A percentile compares a stretch with the other conserved stretches of the same genome.
These are phyloP conservation scores for Paecilomyces fulvus DNA, from an alignment of 2,329 filamentous ascomycete genomes.

Conservation along the genomic window DNA sequence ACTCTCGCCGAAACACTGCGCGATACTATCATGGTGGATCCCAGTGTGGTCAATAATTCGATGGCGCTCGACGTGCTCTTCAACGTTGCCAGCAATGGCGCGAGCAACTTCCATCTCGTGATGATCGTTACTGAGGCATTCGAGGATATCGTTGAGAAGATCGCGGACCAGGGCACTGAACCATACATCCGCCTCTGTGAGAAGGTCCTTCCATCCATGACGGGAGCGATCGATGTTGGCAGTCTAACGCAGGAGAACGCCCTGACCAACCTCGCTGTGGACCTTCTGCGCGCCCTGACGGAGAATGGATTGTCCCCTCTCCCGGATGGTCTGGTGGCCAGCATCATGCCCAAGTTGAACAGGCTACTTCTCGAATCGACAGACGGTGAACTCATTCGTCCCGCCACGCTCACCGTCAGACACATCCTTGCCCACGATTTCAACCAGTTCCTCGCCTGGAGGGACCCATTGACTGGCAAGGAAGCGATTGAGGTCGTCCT, in stretches of 20 bases:
- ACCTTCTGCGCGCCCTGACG: conserved; percentile 71
- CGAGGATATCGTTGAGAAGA: conserved; percentile 68
- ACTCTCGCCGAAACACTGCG: conserved; percentile 81
- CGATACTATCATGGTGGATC: conserved; percentile 72
- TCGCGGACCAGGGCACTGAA: conserved; percentile 56
- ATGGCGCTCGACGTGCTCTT: conserved; percentile 75
- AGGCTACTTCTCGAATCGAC: conserved; percentile 70
- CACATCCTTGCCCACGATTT: conserved; percentile 86
- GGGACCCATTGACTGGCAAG: conserved; percentile 65
- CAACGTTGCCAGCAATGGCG: conserved; percentile 77
- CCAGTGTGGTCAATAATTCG: conserved; percentile 61
- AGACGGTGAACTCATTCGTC: conserved; percentile 83
- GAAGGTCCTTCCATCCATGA: conserved; percentile 81
- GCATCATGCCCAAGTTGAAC: conserved; percentile 79
- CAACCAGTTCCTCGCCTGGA: conserved; percentile 80
- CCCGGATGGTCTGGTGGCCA: conserved; percentile 74
- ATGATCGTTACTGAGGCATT: conserved; percentile 85
- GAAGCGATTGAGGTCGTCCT: conserved; percentile 82
- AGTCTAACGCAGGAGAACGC: conserved; percentile 71
- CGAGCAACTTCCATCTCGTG: conserved; percentile 82
- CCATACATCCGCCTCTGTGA: conserved; percentile 70
- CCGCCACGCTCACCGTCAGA: conserved; percentile 77
- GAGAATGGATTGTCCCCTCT: conserved; percentile 79
- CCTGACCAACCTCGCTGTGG: conserved; percentile 76
- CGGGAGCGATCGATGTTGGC: conserved; percentile 80